phyloP scores from a whole-genome alignment of 2,329 filamentous ascomycete genomes.

The Dactylonectria macrodidyma region DNA sequence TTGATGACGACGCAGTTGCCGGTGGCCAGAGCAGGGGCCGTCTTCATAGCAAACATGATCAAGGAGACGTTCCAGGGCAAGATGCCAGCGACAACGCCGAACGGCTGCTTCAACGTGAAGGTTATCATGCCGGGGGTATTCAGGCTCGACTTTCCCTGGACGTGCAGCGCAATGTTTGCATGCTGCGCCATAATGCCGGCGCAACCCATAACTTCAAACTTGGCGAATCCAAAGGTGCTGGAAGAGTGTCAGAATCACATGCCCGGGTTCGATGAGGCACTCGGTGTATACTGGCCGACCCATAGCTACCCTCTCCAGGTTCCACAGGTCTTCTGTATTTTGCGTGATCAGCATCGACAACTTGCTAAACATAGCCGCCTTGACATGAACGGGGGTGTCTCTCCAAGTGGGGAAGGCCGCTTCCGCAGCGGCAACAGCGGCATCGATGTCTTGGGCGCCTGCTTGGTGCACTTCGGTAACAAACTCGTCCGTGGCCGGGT shows the following conservation, averaged over 20 bases:
- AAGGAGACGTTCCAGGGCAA: not conserved
- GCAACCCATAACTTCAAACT: not conserved
- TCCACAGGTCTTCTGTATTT: not conserved
- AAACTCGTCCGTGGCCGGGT: not conserved
- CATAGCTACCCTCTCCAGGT: not conserved
- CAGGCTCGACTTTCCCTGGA: not conserved
- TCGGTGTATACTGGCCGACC: not conserved
- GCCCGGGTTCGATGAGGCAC: not conserved
- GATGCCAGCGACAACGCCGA: not conserved
- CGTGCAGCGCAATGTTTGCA: not conserved
- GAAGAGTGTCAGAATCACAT: not conserved
- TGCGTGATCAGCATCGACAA: not conserved
- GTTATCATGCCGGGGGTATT: not conserved
- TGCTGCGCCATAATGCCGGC: not conserved
- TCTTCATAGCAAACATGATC: not conserved
- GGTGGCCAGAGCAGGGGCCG: not conserved
- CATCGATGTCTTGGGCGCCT: not conserved
- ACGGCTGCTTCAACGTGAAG: not conserved
- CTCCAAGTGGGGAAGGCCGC: not conserved
- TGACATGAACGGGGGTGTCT: not conserved
- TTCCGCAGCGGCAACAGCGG: not conserved
- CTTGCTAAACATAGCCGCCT: not conserved
- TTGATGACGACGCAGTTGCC: not conserved
- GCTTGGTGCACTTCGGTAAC: not conserved
- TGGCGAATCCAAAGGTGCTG: not conserved